Evolutionary conservation across 2,329 filamentous ascomycete species (phyloP), one percentile per base, ranked within the genome.

Genomic region (Microascus cirrosus): DNA sequence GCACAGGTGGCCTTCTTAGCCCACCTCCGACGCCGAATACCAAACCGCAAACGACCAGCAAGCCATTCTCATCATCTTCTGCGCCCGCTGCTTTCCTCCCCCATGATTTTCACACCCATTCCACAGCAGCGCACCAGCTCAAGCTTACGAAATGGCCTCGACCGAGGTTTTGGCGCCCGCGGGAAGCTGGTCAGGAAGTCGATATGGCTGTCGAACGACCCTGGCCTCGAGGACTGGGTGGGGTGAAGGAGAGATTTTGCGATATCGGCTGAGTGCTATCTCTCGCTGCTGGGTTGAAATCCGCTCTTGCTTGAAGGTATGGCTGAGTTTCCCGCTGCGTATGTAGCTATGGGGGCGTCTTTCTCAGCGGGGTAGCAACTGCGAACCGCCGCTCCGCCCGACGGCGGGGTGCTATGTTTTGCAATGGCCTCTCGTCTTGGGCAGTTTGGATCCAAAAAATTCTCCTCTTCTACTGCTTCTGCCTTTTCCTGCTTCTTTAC

Each of bases 91-190:
- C 42, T 42, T 24, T 22, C 52, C 52, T 55, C 57, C 57, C 57
- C 76, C 77, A 82, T 82, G 79, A 74, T 74, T 78, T 68, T 73
- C 70, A 72, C 69, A 70, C 65, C 69, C 63, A 63, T 63, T 64
- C 66, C 68, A 68, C 66, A 73, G 65, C 66, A 73, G 65, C 66
- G 67, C 64, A 74, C 69, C 69, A 77, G 72, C 69, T 72, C 69
- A 65, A 70, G 73, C 70, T 73, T 69, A 69, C 76, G 79, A 66
- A 68, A 83, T 83, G 80, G 79, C 80, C 70, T 70, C 77, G 68
- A 74, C 73, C 72, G 71, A 73, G 64, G 71, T 80, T 71, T 66
- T 75, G 69, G 67, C 68, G 62, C 71, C 70, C 63, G 71, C 67
- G 69, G 71, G 68, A 67, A 69, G 66, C 69, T 74, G 69, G 71